Base-by-base conservation (phyloP, 208 protist genomes). In the Angomonas deanei region DNA sequence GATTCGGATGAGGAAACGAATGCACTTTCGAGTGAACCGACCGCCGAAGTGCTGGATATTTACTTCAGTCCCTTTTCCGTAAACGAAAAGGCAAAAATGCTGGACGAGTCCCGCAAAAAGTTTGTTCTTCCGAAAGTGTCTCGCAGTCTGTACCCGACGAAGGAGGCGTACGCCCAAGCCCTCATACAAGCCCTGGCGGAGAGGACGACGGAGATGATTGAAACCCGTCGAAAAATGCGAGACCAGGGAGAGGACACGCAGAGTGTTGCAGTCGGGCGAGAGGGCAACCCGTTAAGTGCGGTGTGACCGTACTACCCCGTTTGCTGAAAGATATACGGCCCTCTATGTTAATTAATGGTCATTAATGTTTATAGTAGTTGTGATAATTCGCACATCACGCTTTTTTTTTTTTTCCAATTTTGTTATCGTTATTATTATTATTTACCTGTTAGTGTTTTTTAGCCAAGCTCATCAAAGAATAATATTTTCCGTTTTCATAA, bases 191-290 rank as follows among this genome's bases (percentile, higher is more conserved):
- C 61, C 19, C 65, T 72, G 11, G 56, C 63, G 26, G 26, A 57
- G 42, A 59, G 72, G 33, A 78, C 72, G 17, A 73, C 66, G 33
- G 62, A 60, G 21, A 70, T 78, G 27, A 59, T 78, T 13, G 58
- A 72, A 42, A 15, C 36, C 8, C 8, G 36, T 8, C 8, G 36
- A 42, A 42, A n/a, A 15, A 42, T 42, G 36, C 36, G 15, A 15
- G 11, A 42, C 11, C 11, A 42, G 15, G 15, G 11, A 15, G 36
- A 8, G 36, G 36, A 42, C 15, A 42, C 11, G 8, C 36, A 42
- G 11, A 42, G 36, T 42, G n/a, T n/a, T n/a, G n/a, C n/a, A n/a
- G n/a, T n/a, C n/a, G n/a, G n/a, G n/a, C n/a, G n/a, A n/a, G n/a
- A n/a, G n/a, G n/a, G n/a, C n/a, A n/a, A n/a, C n/a, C n/a, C n/a